phyloP scores from a whole-genome alignment of 305 asterid genomes.

The Salvia sclarea region DNA sequence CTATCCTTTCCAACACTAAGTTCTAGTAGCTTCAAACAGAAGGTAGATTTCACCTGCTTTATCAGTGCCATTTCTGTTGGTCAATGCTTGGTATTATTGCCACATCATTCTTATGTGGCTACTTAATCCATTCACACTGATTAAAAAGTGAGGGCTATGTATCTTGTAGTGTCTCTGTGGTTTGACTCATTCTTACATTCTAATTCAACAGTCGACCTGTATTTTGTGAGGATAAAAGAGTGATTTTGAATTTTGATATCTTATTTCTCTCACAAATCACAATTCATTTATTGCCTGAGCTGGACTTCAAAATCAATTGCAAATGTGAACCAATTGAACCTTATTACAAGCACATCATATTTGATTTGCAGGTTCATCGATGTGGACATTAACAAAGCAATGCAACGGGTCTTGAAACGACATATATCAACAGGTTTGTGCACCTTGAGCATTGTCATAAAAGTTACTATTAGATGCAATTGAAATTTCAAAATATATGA shows the following conservation, averaged over 20 bases:
- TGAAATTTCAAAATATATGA: background rate
- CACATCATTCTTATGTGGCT: background rate
- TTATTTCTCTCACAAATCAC: background rate
- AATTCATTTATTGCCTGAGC: constrained; percentile 1
- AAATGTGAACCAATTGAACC: background rate
- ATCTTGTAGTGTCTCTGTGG: background rate
- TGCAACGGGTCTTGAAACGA: constrained; percentile 83
- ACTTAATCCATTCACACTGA: background rate
- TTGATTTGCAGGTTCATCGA: constrained; percentile 71
- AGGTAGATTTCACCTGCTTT: background rate
- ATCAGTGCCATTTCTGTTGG: background rate
- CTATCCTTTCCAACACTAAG: background rate
- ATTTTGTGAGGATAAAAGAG: background rate
- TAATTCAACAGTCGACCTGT: background rate
- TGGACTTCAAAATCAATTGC: background rate
- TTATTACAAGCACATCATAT: background rate
- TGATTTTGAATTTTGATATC: background rate
- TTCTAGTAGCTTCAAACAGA: background rate
- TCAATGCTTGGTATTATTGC: background rate
- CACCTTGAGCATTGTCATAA: constrained; percentile 17
- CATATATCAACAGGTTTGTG: constrained; percentile 80
- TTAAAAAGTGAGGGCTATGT: background rate
- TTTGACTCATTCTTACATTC: background rate
- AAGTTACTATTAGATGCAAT: constrained; percentile 6
- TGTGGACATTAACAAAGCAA: constrained; percentile 75